A percentile compares a stretch with the other conserved stretches of the same genome.
Conservation (phyloP, 305 asterid genomes). For the Stenogyne calaminthoides region DNA sequence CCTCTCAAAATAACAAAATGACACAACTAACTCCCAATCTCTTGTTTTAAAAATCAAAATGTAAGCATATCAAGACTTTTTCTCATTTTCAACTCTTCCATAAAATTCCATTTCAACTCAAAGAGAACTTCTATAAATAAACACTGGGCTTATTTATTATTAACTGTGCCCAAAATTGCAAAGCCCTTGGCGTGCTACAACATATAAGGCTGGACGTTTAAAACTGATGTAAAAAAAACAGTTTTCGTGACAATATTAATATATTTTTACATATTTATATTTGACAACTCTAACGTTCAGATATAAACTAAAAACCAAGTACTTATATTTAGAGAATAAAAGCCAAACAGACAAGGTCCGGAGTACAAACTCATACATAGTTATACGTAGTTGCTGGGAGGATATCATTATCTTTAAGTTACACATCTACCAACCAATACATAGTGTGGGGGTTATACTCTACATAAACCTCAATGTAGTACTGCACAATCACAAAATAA, state of each 20-base stretch:
- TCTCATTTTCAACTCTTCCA: background rate
- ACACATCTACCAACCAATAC: background rate
- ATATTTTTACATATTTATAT: background rate
- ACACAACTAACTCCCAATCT: background rate
- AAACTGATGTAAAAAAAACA: background rate
- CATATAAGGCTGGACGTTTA: background rate
- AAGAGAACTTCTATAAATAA: background rate
- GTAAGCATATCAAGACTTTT: background rate
- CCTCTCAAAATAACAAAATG: background rate
- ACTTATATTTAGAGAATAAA: background rate
- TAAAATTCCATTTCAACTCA: background rate
- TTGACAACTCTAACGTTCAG: background rate
- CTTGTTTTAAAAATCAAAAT: background rate
- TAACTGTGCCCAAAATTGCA: background rate
- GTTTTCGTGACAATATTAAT: background rate
- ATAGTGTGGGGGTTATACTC: background rate
- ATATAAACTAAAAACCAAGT: background rate
- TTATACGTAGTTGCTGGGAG: background rate
- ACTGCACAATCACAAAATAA: background rate
- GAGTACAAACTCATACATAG: background rate
- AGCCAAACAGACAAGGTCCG: background rate
- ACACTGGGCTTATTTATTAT: background rate
- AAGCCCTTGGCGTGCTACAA: background rate
- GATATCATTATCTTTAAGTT: background rate
- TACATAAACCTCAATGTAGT: background rate